phyloP scores from a whole-genome alignment of 768 basidiomycete genomes.

The Suillus variegatus region DNA sequence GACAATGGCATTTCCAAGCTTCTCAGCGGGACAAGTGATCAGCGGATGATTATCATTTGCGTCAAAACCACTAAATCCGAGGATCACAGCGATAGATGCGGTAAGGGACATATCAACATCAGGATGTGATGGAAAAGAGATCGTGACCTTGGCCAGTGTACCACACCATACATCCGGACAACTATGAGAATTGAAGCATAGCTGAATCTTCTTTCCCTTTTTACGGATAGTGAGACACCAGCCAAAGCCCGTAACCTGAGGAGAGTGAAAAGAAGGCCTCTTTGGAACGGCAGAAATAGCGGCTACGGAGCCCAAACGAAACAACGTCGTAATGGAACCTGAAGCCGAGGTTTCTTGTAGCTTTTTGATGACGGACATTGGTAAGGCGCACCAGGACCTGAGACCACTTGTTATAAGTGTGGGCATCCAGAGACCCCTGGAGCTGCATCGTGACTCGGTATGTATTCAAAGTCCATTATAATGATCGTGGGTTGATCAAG shows the following conservation, averaged over 20 bases:
- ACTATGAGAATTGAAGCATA: neutral
- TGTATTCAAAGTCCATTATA: neutral
- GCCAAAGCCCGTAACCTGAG: neutral
- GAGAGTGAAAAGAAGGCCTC: neutral
- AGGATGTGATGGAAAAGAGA: neutral
- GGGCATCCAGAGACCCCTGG: neutral
- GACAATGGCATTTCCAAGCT: neutral
- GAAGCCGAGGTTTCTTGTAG: conserved; percentile 1
- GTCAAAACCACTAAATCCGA: neutral
- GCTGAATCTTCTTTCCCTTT: neutral
- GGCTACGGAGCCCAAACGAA: neutral
- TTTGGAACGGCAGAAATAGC: neutral
- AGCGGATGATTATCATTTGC: neutral
- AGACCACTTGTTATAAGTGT: neutral
- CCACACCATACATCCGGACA: neutral
- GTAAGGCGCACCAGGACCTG: neutral
- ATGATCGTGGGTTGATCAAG: conserved; percentile 1
- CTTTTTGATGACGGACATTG: neutral
- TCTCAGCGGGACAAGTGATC: neutral
- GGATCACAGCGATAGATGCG: neutral
- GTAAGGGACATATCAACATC: neutral
- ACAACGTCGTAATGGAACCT: conserved; percentile 5
- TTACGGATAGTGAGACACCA: neutral
- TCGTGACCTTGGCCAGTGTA: neutral
- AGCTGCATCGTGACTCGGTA: neutral